Base-by-base conservation (phyloP, 495 filamentous ascomycete genomes). In the Aspergillus heteromorphus region DNA sequence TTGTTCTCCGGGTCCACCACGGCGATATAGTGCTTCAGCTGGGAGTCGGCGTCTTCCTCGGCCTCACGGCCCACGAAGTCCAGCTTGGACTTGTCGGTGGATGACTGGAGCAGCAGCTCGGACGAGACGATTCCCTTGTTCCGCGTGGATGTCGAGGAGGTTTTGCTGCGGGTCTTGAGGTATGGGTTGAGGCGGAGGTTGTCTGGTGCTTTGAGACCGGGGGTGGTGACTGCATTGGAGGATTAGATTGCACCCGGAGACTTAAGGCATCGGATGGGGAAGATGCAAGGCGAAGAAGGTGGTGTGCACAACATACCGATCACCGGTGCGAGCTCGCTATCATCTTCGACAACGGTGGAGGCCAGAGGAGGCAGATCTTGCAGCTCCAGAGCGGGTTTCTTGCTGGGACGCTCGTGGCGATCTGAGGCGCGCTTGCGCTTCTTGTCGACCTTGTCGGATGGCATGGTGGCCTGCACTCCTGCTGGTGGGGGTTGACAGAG, bases 1-100 rank as follows among this genome's bases (percentile, higher is more conserved):
- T 84, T 84, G 6, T 79, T 84, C 40, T 78, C 72, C 0, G 89
- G 87, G 62, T 98, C 89, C 58, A 85, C 90, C 42, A 97, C 77
- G 25, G 88, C 93, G 55, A 96, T 69, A 69, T 95, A 98, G 70
- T 97, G 88, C 60, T 88, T 88, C 53, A 95, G 68, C 40, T 85
- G 71, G 9, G 81, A 76, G 52, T 91, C 83, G 13, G 79, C 70
- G 54, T 81, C 79, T 13, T 82, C 79, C 13, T 80, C 74, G 52
- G 87, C 83, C 74, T 96, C 90, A 18, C 82, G 81, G 25, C 83
- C 92, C 16, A 80, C 81, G 65, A 92, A 96, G 69, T 97, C 89
- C 54, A 98, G 69, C 53, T 82, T 86, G 40, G 78, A 75, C 61
- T 96, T 88, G 5, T 82, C 77, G 27, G n/a, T n/a, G n/a, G 86